Percentiles rank a stretch among this genome's conserved stretches.
Evolutionary conservation across 2,329 filamentous ascomycete genomes (phyloP).

Genomic region (Fusarium ambrosium): DNA sequence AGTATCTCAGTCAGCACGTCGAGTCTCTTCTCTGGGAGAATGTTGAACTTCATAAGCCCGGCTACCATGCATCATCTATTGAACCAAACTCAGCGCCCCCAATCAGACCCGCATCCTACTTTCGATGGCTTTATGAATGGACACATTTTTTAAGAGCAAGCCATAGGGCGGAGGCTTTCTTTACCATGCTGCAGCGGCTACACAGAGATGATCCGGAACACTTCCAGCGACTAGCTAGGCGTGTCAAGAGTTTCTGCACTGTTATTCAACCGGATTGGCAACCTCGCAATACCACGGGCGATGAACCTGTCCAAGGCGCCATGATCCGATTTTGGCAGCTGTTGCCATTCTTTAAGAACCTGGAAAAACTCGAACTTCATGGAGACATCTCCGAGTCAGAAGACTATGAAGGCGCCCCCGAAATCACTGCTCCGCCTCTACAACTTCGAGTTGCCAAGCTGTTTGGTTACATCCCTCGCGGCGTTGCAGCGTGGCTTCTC

Average conservation of each 20-base stretch:
- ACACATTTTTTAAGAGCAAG: not conserved
- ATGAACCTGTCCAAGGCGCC: too few relatives aligned
- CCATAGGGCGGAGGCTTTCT: not conserved
- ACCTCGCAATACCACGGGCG: not conserved
- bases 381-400: rapidly evolving
- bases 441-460: slow-evolving; percentile 25
- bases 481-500: slow-evolving; percentile 15
- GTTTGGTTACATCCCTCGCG: slow-evolving; percentile 23
- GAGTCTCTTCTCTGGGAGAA: not conserved
- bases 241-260: slow-evolving; percentile 26
- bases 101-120: not conserved
- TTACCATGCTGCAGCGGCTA: not conserved
- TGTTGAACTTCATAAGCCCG: not conserved
- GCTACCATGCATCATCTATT: not conserved
- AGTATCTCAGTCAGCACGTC: not conserved
- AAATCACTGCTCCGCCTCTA: not conserved
- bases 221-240: not conserved
- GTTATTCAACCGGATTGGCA: not conserved
- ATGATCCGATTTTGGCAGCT: slow-evolving; percentile 17
- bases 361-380: slow-evolving; percentile 29
- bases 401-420: not conserved
- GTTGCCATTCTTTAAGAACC: slow-evolving; percentile 23
- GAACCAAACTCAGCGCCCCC: not conserved
- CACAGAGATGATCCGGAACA: not conserved
- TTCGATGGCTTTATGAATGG: not conserved